Conservation (phyloP, 2,329 filamentous ascomycete genomes). For the Myrmaecium sp. region DNA sequence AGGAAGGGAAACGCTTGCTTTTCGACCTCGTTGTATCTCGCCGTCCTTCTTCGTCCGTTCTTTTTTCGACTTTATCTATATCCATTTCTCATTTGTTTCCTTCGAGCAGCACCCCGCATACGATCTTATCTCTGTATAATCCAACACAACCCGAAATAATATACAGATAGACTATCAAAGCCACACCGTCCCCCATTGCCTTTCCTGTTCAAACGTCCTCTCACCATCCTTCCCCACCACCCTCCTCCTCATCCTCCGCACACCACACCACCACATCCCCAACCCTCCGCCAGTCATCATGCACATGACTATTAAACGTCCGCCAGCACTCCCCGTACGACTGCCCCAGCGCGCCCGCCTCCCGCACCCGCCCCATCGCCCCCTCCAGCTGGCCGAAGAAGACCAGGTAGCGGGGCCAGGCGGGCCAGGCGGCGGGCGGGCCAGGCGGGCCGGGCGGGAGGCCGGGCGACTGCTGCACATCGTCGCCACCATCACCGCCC, state of each 20-base stretch:
- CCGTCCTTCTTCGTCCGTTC: no score
- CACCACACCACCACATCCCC: conserved; percentile 50
- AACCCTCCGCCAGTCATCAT: conserved; percentile 42
- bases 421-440: conserved; percentile 6
- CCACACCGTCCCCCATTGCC: no score
- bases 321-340: conserved; percentile 41
- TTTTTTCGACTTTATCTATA: no score
- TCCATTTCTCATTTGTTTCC: no score
- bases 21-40: no score
- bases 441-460: not conserved
- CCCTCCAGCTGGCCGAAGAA: conserved; percentile 43
- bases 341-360: no score
- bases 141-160: no score
- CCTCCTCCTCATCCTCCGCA: conserved; percentile 5
- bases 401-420: conserved; percentile 30
- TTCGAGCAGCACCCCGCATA: no score
- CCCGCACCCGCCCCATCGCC: conserved; percentile 26
- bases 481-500: conserved; percentile 7
- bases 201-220: no score
- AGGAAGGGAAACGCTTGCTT: no score
- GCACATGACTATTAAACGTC: conserved; percentile 43
- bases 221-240: not conserved
- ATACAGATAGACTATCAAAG: no score
- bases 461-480: conserved; percentile 6
- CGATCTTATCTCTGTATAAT: no score